Evolutionary conservation across 306 rosid genomes (phyloP), one percentile per base, ranked within the genome.

Genomic region (Boehmeria nivea): DNA sequence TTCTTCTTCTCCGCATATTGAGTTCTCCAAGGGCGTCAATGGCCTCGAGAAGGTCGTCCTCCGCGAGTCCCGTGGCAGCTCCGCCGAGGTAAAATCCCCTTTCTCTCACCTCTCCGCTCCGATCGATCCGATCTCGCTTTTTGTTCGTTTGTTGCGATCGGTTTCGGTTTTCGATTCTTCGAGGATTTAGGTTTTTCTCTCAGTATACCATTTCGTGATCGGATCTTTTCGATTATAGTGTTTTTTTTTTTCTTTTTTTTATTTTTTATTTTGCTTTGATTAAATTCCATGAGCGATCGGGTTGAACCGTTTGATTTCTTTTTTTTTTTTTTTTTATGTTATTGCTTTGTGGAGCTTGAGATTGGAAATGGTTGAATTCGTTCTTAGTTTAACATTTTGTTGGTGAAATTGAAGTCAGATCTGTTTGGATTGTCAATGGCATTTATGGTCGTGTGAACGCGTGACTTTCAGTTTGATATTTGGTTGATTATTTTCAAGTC

Each of bases 11-110:
- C 48, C 60, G 22, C 62, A 61, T 27, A 64, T 60, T 3, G 80
- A 76, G 12, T 34, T 80, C 23, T n/a, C 34, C 68, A 90, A 78
- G 43, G 95, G 88, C 71, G 1, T 67, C 78, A 84, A 84, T 74
- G 95, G 91, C 58, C 75, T 77, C 44, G 72, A 77, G 31, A 72
- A 72, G 75, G 44, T 64, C 27, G 45, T 72, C 49, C 78, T 77
- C 49, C 78, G 72, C 19, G 82, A 73, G 16, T 55, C 78, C 9
- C 76, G 78, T 36, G 76, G 82, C 51, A 59, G 69, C 57, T 38
- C 43, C 21, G 76, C 82, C 12, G 78, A 77, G 82, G 82, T 76
- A 58, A 26, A 6, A 8, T 13, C 14, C 25, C 23, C 22, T 9
- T 2, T 18, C 19, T 38, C 6, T 52, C 27, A 40, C 8, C 26